Conservation (phyloP, 2,329 filamentous ascomycete species). For the Aspergillus japonicus region DNA sequence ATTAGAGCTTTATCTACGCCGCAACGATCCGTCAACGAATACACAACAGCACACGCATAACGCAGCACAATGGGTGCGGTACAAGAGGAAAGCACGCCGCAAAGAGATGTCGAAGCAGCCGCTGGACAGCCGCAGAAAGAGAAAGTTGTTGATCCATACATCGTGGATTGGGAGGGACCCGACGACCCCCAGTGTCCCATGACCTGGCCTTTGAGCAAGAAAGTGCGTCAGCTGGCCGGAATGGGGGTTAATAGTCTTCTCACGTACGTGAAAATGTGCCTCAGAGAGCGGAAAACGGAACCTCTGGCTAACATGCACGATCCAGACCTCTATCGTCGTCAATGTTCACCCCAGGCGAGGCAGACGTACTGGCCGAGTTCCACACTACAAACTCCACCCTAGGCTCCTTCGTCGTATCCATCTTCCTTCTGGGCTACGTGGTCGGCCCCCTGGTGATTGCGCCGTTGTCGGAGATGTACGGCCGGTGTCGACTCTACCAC, state of each 20-base stretch:
- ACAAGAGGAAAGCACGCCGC: background rate
- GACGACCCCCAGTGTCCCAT: conserved; percentile 31
- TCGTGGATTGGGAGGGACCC: conserved; percentile 18
- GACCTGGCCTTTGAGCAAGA: conserved; percentile 29
- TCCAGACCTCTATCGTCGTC: conserved; percentile 19
- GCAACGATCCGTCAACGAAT: too few species aligned
- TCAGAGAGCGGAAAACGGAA: background rate
- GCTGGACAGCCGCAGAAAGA: background rate
- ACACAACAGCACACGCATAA: background rate
- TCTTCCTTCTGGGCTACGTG: conserved; percentile 59
- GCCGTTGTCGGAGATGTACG: conserved; percentile 64
- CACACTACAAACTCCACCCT: background rate
- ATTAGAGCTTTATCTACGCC: too few species aligned
- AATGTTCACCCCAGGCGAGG: conserved; percentile 36
- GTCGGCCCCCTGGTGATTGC: conserved; percentile 59
- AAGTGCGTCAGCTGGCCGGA: conserved; percentile 15
- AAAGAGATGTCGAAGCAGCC: background rate
- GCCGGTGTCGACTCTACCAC: conserved; percentile 57
- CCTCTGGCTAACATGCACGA: background rate
- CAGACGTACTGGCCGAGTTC: conserved; percentile 19
- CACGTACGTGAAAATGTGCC: conserved; percentile 12
- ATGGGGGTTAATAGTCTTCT: conserved; percentile 21
- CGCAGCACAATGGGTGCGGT: background rate
- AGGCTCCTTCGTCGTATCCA: conserved; percentile 48
- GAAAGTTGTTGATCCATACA: background rate